Percentiles rank a stretch among this genome's conserved stretches.
These are phyloP conservation scores for Termitomyces sp. DNA, from an alignment of 768 basidiomycete species.

Conservation along the genomic window DNA sequence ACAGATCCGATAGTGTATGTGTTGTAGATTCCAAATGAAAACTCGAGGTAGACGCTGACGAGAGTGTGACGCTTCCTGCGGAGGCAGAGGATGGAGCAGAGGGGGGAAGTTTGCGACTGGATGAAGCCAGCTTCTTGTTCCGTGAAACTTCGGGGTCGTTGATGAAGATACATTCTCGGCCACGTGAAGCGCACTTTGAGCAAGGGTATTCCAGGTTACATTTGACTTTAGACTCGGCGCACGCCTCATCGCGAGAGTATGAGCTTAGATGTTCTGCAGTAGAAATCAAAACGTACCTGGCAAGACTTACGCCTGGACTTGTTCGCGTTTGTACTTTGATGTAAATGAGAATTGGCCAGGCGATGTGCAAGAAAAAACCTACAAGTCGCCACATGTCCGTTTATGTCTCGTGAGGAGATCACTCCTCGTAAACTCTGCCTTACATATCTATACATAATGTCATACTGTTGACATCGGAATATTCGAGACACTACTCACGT, in stretches of 20 bases:
- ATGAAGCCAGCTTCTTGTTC: slow-evolving; percentile 25
- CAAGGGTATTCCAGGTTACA: slow-evolving; percentile 67
- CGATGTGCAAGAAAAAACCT: slow-evolving; percentile 21
- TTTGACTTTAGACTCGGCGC: slow-evolving; percentile 73
- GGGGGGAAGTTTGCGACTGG: slow-evolving; percentile 20
- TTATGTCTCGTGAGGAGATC: slow-evolving; percentile 71
- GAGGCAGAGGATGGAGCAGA: slow-evolving; percentile 25
- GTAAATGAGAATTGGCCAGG: neutral
- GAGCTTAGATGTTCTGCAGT: too few species aligned
- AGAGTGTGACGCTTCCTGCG: slow-evolving; percentile 20
- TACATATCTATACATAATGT: too few species aligned
- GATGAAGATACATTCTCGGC: slow-evolving; percentile 61
- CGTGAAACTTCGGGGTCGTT: slow-evolving; percentile 46
- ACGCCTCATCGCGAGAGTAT: too few species aligned
- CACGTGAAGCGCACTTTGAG: slow-evolving; percentile 57
- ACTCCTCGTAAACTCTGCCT: too few species aligned
- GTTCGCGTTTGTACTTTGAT: slow-evolving; percentile 35
- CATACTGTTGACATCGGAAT: too few species aligned
- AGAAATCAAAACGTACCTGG: too few species aligned
- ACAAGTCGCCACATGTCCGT: slow-evolving; percentile 67
- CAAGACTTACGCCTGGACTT: slow-evolving; percentile 56
- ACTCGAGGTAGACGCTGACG: slow-evolving; percentile 1
- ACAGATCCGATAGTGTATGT: slow-evolving; percentile 10
- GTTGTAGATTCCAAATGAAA: slow-evolving; percentile 9
- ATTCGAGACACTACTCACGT: too few species aligned